Evolutionary conservation across 805 yeast genomes (phyloP), one percentile per base, ranked within the genome.

Genomic region (Candida nonsorbophila): DNA sequence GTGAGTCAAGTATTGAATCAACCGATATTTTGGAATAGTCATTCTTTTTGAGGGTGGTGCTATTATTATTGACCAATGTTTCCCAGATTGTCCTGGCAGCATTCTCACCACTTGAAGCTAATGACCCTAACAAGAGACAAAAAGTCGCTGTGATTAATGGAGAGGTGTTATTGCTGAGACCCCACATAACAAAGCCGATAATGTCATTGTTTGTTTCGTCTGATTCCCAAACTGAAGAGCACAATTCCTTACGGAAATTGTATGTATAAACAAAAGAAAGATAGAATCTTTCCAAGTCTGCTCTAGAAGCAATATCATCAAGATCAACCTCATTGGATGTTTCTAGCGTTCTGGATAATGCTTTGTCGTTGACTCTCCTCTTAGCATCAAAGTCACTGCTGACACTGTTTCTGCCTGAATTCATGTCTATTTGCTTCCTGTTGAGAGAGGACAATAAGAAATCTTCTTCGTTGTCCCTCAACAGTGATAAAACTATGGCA

Each of bases 221-320:
- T 6, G 49, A 45, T 0, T 45, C 36, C 94, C 95, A 88, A 46
- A 84, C 82, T 8, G 59, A 55, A 2, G 65, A 45, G 9, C 83
- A 71, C 6, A 79, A 56, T 1, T 69, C 68, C 1, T 79, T 75
- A 33, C 94, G 66, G 11, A 72, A 67, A 16, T 71, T 61, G 50
- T 81, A 87, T 6, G 85, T 65, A 49, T 72, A 83, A 24, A 79
- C 79, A 34, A 85, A 65, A 3, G 90, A 70, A 39, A 88, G 49
- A 47, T 85, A 88, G 45, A 90, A 84, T 37, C 95, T 67, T 51
- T 92, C 98, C 21, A 92, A 59, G 40, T 92, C 97, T 1, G 90
- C 84, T 42, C 79, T 77, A 15, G 80, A 75, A 1, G 85, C 69
- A 12, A 83, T 67, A 29, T 69, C 77, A 38, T 79, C 85, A 21